Evolutionary conservation across 2,329 filamentous ascomycete species (phyloP).

Genomic region (Aspergillus sp.): DNA sequence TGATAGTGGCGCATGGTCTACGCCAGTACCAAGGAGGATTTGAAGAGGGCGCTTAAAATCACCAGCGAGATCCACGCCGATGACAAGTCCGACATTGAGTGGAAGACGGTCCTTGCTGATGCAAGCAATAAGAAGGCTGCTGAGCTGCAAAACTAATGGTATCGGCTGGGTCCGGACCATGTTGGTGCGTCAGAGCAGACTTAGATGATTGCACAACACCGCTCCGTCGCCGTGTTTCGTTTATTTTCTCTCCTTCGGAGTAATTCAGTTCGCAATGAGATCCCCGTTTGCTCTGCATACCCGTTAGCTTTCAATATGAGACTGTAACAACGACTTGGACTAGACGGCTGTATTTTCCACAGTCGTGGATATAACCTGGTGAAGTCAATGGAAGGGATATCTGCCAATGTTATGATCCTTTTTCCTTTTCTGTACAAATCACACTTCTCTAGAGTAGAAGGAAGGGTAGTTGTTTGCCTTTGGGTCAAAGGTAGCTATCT

Average conservation of each 20-base stretch:
- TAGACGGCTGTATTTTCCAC: slow-evolving; percentile 6
- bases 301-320: slow-evolving; percentile 33
- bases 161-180: slow-evolving; percentile 31
- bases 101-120: slow-evolving; percentile 33
- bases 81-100: slow-evolving; percentile 37
- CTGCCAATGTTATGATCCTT: too few relatives aligned
- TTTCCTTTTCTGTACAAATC: too few relatives aligned
- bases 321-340: slow-evolving; percentile 31
- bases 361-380: slow-evolving; percentile 7
- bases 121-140: slow-evolving; percentile 36
- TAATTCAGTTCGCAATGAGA: slow-evolving; percentile 17
- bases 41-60: slow-evolving; percentile 45
- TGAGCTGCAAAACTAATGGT: slow-evolving; percentile 25
- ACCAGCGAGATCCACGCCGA: slow-evolving; percentile 36
- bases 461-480: too few relatives aligned
- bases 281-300: slow-evolving; percentile 18
- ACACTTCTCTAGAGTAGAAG: too few relatives aligned
- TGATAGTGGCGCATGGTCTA: slow-evolving; percentile 44
- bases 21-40: slow-evolving; percentile 42
- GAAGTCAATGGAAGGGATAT: too few relatives aligned
- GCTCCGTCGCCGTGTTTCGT: slow-evolving; percentile 4
- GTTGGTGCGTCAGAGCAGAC: slow-evolving; percentile 17
- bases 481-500: too few relatives aligned
- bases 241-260: slow-evolving; percentile 6
- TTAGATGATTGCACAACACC: slow-evolving; percentile 14